These are phyloP conservation scores for Psilocybe azurescens DNA, from an alignment of 768 basidiomycete genomes.

Conservation along the genomic window DNA sequence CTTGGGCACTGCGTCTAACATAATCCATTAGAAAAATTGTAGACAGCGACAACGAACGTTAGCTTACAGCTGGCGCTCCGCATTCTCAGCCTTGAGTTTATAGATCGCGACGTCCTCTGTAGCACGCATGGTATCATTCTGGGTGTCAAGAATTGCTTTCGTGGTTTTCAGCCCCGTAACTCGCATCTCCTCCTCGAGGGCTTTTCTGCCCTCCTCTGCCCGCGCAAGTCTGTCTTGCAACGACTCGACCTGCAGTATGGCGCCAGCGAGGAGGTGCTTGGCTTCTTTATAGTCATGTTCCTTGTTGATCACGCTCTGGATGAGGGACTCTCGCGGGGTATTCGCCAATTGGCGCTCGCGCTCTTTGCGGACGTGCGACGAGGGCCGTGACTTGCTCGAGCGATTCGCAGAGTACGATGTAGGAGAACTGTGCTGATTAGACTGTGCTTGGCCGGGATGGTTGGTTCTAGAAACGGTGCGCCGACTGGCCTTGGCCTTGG, in stretches of 20 bases:
- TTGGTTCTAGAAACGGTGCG: conserved; percentile 8
- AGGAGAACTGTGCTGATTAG: conserved; percentile 4
- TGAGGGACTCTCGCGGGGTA: conserved; percentile 28
- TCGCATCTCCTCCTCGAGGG: conserved; percentile 28
- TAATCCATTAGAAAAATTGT: background rate
- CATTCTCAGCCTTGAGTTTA: conserved; percentile 30
- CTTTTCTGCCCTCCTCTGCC: conserved; percentile 20
- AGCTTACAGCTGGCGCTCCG: conserved; percentile 34
- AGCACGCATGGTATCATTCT: conserved; percentile 29
- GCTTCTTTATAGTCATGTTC: conserved; percentile 34
- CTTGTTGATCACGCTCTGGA: conserved; percentile 29
- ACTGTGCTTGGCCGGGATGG: conserved; percentile 2
- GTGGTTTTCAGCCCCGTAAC: conserved; percentile 29
- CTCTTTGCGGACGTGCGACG: conserved; percentile 23
- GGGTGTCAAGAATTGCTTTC: conserved; percentile 31
- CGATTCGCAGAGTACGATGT: conserved; percentile 12
- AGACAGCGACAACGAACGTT: background rate
- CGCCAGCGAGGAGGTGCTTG: conserved; percentile 31
- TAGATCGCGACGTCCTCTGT: conserved; percentile 31
- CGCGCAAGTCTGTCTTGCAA: conserved; percentile 21
- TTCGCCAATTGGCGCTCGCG: conserved; percentile 32
- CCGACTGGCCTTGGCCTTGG: background rate
- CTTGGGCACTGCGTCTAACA: conserved; percentile 29
- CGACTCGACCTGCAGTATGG: conserved; percentile 31
- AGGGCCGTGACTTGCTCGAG: conserved; percentile 3